phyloP scores from a whole-genome alignment of 345 rosid species.

The Eucalyptus sp. region DNA sequence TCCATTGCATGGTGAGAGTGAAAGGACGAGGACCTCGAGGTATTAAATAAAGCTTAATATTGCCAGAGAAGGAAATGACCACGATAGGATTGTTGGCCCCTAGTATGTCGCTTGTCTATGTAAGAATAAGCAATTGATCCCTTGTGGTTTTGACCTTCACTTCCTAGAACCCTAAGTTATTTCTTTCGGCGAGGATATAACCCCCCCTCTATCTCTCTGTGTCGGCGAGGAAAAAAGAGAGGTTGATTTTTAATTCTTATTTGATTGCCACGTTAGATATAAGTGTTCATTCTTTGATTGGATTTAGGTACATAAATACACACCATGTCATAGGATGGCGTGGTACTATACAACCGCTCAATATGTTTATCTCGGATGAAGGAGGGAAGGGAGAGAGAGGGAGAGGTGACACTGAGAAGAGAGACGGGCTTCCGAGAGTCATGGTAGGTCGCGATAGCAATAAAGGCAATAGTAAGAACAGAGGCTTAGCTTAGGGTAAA shows the following conservation, averaged over 20 bases:
- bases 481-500: background rate
- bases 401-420: no score
- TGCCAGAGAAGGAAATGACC: background rate
- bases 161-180: background rate
- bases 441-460: no score
- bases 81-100: background rate
- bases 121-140: background rate
- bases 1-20: background rate
- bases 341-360: background rate
- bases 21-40: background rate
- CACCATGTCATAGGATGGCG: background rate
- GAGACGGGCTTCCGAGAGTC: no score
- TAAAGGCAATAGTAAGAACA: no score
- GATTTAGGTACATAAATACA: background rate
- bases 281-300: background rate
- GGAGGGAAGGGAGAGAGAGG: background rate
- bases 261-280: background rate
- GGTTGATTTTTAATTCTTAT: background rate
- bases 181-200: no score
- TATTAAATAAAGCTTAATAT: background rate
- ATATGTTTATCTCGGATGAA: background rate
- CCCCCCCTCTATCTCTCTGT: no score
- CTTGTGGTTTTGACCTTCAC: background rate
- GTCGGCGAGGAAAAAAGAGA: background rate
- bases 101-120: background rate